Evolutionary conservation across 306 rosid genomes (phyloP).

Genomic region (Corylus avellana): DNA sequence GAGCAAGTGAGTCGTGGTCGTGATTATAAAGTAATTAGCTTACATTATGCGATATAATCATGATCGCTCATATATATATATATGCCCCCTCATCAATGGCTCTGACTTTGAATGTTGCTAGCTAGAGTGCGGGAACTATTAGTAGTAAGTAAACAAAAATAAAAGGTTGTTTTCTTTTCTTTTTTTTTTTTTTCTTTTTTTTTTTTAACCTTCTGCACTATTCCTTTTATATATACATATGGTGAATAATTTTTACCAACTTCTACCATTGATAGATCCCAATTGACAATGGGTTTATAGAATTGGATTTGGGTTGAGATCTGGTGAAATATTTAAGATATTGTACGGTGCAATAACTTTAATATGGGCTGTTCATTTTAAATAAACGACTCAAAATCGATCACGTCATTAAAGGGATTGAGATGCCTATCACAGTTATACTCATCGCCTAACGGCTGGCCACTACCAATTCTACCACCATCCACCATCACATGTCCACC

Average conservation of each 20-base stretch:
- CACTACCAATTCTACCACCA: too few species aligned
- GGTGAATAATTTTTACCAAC: not conserved
- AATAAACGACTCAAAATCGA: too few species aligned
- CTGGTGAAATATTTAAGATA: too few species aligned
- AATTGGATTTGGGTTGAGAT: too few species aligned
- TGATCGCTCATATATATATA: not conserved
- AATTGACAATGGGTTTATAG: not conserved
- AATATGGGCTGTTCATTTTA: too few species aligned
- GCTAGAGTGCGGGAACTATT: not conserved
- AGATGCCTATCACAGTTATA: too few species aligned
- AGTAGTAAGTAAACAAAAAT: not conserved
- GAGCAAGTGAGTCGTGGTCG: not conserved
- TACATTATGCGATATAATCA: not conserved
- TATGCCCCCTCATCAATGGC: slow-evolving; percentile 7
- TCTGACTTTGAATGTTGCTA: not conserved
- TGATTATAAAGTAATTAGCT: not conserved
- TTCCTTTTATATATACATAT: not conserved
- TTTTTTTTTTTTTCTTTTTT: not conserved
- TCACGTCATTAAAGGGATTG: too few species aligned
- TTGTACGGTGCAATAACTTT: too few species aligned
- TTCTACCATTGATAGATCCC: not conserved
- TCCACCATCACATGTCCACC: too few species aligned
- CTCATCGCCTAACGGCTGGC: too few species aligned
- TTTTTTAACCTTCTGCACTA: not conserved
- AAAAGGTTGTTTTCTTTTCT: not conserved